Conservation (phyloP, 2,329 filamentous ascomycete species). For the Ilyonectria mors-panacis region DNA sequence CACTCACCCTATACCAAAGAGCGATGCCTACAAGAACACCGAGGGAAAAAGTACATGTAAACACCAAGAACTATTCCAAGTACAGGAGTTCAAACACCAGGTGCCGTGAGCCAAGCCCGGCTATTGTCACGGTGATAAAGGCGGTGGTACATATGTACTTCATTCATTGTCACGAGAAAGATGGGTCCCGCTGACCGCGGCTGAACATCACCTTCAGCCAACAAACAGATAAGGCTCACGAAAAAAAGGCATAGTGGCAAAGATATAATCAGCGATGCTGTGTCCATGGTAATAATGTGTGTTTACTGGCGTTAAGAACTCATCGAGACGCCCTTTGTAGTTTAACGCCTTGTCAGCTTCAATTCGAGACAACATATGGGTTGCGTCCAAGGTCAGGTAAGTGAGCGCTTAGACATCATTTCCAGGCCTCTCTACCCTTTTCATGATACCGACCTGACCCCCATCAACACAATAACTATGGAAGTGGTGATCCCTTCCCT, state of each 20-base stretch:
- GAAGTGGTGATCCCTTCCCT: slow-evolving; percentile 60
- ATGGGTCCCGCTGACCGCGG: too few relatives aligned
- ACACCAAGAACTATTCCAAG: too few relatives aligned
- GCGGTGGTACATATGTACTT: too few relatives aligned
- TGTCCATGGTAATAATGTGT: background rate
- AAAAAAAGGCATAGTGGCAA: background rate
- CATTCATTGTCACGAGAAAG: too few relatives aligned
- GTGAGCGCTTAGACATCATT: background rate
- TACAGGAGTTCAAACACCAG: too few relatives aligned
- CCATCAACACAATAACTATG: slow-evolving; percentile 27
- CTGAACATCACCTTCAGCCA: too few relatives aligned
- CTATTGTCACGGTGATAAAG: too few relatives aligned
- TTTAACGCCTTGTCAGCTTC: background rate
- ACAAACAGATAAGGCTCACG: too few relatives aligned
- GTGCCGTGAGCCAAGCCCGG: too few relatives aligned
- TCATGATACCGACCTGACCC: background rate
- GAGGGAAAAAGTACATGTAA: too few relatives aligned
- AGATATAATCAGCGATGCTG: background rate
- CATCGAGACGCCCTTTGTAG: background rate
- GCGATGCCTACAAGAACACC: too few relatives aligned
- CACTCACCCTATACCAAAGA: too few relatives aligned
- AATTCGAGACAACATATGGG: background rate
- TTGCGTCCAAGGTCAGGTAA: background rate
- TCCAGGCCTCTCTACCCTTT: background rate
- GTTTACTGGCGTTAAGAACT: background rate